Percentiles rank a stretch among this genome's conserved stretches.
phyloP scores from a whole-genome alignment of 2,329 filamentous ascomycete genomes.

The Cladosporium oxysporum region DNA sequence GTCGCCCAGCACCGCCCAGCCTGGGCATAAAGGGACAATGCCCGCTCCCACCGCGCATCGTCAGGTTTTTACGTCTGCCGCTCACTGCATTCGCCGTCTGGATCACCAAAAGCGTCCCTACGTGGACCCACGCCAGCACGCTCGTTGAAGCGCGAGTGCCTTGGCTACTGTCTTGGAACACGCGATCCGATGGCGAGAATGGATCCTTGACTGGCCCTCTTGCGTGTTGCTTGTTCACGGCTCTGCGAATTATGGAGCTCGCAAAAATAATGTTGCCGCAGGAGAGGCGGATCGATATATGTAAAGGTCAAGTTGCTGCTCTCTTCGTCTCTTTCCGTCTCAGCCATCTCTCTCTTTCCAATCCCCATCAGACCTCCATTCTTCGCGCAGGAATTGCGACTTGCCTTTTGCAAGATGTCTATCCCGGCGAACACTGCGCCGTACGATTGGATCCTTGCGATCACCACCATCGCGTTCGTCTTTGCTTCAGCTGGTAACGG shows the following conservation, averaged over 20 bases:
- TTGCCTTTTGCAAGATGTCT: not conserved
- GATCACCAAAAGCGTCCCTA: not conserved
- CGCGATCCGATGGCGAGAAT: conserved; percentile 6
- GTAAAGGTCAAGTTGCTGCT: conserved; percentile 9
- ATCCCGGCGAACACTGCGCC: conserved; percentile 7
- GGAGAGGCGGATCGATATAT: not conserved
- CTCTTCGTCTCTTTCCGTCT: not conserved
- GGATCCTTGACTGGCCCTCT: conserved; percentile 4
- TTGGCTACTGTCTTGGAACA: conserved; percentile 12
- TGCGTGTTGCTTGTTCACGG: not conserved
- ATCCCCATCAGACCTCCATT: not conserved
- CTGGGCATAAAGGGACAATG: conserved; percentile 5
- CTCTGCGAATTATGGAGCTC: conserved; percentile 2
- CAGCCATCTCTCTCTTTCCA: not conserved
- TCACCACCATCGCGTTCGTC: conserved; percentile 63
- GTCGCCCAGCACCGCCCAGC: not conserved
- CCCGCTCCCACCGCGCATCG: not conserved
- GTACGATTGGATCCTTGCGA: conserved; percentile 51
- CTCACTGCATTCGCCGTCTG: not conserved
- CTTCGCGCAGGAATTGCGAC: not conserved
- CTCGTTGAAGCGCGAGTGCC: conserved; percentile 9
- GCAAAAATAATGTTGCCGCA: not conserved
- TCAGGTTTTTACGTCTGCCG: not conserved
- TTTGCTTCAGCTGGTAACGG: conserved; percentile 64
- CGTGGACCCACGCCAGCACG: not conserved